Evolutionary conservation across 2,329 filamentous ascomycete species (phyloP), one percentile per base, ranked within the genome.

Genomic region (Colletotrichum sp.): DNA sequence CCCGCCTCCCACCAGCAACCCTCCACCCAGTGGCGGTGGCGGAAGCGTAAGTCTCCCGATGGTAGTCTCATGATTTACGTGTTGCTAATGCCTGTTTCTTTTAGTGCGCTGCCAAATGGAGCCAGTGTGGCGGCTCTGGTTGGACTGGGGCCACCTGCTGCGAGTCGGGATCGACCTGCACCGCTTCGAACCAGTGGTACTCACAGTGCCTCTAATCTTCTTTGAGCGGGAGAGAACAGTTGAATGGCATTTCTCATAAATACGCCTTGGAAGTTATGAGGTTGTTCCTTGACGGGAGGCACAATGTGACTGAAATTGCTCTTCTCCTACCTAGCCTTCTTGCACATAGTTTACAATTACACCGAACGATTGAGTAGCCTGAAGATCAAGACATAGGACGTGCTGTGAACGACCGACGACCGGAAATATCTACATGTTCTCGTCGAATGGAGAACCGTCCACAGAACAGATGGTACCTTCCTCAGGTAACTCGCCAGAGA

Each of bases 91-190:
- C 2, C 6, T 52, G 3, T 32, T 4, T 5, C 0, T 28, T 59
- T 5, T 13, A 77, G 76, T 80, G 80, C 26, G 64, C 78, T 65
- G 77, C 78, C 7, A 76, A 77, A 15, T 80, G 72, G 39, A 77
- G 66, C 6, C 79, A 82, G 69, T 78, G 78, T 39, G 80, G 80
- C 52, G 80, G 82, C 9, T 73, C 77, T 21, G 77, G 79, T 30
- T 83, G 78, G 75, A 78, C 65, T 12, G 81, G 79, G 13, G 60
- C 81, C 8, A 80, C 78, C 8, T 80, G 79, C 78, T 82, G 80
- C 30, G 59, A 30, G n/a, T 79, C 77, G 24, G 78, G 77, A 3
- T 78, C 78, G 18, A 80, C 78, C 15, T 82, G 78, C 75, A 77
- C 71, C 7, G 39, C 71, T 12, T 26, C 49, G 12, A 82, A 80